A percentile compares a stretch with the other conserved stretches of the same genome.
phyloP scores from a whole-genome alignment of 768 basidiomycete genomes.

The Mrakia frigida region DNA sequence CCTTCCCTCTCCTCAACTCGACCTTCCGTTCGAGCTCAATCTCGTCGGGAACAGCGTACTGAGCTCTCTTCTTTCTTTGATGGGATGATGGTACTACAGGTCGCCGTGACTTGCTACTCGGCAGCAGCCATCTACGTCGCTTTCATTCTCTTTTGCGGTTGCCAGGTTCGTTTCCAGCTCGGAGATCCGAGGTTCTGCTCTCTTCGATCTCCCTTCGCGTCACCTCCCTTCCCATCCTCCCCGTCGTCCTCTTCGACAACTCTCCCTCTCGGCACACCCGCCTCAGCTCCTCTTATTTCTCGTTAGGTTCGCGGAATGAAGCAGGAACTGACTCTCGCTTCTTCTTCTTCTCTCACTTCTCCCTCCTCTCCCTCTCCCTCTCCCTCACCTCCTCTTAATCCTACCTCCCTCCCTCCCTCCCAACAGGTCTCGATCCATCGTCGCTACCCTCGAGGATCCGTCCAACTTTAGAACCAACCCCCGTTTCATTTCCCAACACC shows the following conservation, averaged over 20 bases:
- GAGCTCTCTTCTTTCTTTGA: not conserved
- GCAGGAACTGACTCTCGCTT: not conserved
- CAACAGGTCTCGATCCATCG: constrained; percentile 4
- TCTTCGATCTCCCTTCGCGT: not conserved
- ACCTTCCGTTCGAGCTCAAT: not conserved
- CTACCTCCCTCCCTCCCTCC: not conserved
- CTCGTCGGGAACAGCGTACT: not conserved
- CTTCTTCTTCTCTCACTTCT: not conserved
- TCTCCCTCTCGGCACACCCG: not conserved
- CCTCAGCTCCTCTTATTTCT: not conserved
- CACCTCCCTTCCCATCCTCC: not conserved
- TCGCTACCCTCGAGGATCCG: constrained; percentile 15
- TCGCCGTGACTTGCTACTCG: constrained; percentile 45
- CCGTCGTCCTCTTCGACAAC: not conserved
- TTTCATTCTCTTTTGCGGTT: constrained; percentile 45
- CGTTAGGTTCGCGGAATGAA: not conserved
- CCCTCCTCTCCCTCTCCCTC: not conserved
- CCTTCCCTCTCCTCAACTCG: not conserved
- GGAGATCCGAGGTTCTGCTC: not conserved
- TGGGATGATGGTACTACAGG: not conserved
- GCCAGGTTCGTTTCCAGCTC: constrained; percentile 40
- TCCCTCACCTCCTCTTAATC: not conserved
- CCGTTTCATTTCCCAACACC: not conserved
- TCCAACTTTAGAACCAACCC: constrained; percentile 2
- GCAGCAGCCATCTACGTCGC: constrained; percentile 46